phyloP scores from a whole-genome alignment of 2,329 filamentous ascomycete species.

The Chrysoporthe puriensis region DNA sequence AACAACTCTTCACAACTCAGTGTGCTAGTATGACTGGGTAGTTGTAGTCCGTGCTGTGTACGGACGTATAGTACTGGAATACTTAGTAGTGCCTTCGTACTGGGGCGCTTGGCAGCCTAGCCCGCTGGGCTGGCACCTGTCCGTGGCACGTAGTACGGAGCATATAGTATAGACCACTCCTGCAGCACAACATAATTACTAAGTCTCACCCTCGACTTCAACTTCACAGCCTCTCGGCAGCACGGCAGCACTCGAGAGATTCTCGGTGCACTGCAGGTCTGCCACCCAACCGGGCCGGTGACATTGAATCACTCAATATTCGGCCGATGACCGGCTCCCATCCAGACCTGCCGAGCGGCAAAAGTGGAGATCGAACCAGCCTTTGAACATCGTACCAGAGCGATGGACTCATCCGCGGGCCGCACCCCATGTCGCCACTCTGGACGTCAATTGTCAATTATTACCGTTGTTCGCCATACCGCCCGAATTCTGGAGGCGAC shows the following conservation, averaged over 20 bases:
- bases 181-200: no score
- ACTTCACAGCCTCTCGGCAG: no score
- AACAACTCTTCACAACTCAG: not conserved
- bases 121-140: no score
- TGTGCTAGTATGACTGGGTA: not conserved
- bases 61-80: no score
- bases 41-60: no score
- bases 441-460: conserved; percentile 2
- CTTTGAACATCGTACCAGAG: no score
- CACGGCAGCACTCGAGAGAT: no score
- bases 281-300: not conserved
- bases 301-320: not conserved
- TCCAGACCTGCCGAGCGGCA: conserved; percentile 11
- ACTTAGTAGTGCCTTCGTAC: no score
- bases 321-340: conserved; percentile 16
- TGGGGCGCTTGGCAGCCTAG: no score
- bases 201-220: no score
- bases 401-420: not conserved
- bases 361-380: not conserved
- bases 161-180: no score
- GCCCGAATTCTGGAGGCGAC: not conserved
- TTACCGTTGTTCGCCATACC: not conserved
- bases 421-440: conserved; percentile 12
- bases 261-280: not conserved
- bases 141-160: no score